Evolutionary conservation across 257 asterid genomes (phyloP).

Genomic region (Gynochthodes officinalis): DNA sequence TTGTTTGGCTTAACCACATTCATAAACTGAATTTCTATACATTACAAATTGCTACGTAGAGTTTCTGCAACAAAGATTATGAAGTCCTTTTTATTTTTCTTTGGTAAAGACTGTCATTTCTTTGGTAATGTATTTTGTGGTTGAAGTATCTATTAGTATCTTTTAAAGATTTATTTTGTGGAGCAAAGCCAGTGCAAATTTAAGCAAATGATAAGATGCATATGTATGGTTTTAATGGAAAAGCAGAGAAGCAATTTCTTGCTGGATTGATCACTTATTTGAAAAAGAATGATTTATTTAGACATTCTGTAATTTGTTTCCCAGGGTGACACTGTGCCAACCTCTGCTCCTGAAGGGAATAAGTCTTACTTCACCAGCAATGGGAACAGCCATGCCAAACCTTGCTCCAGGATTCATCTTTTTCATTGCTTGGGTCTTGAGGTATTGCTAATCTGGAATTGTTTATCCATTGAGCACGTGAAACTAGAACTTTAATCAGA

Average conservation of each 20-base stretch:
- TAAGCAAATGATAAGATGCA: not conserved
- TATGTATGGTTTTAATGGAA: not conserved
- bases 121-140: not conserved
- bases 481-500: not conserved
- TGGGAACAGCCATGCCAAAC: conserved; percentile 98
- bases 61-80: too few relatives aligned
- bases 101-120: not conserved
- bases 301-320: not conserved
- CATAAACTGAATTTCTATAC: too few relatives aligned
- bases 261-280: not conserved
- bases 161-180: not conserved
- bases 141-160: too few relatives aligned
- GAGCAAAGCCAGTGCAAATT: not conserved
- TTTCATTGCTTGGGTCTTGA: conserved; percentile 72
- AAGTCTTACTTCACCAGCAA: conserved; percentile 71
- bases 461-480: not conserved
- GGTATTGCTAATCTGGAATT: conserved; percentile 29
- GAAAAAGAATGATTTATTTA: not conserved
- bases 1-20: too few relatives aligned
- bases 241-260: not conserved
- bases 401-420: conserved; percentile 87
- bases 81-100: not conserved
- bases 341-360: conserved; percentile 74
- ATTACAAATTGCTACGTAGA: not conserved
- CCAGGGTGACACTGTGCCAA: conserved; percentile 80